Evolutionary conservation across 2,329 filamentous ascomycete genomes (phyloP).

Genomic region (Colletotrichum brevisporum): DNA sequence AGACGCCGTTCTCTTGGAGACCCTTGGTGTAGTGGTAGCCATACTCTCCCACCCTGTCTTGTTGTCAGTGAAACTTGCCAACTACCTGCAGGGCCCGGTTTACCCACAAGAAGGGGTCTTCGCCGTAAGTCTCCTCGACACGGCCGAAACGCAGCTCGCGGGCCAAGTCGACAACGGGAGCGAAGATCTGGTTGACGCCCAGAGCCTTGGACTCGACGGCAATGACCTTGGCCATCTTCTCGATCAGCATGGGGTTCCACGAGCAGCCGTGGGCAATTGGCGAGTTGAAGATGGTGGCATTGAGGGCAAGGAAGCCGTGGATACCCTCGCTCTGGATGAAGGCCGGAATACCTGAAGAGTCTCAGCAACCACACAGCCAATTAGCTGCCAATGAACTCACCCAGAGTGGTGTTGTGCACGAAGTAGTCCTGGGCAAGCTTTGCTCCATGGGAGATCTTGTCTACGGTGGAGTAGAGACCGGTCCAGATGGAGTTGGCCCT

Average conservation of each 20-base stretch:
- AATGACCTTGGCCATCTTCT: slow-evolving; percentile 77
- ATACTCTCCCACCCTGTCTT: slow-evolving; percentile 70
- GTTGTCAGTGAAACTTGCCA: not conserved
- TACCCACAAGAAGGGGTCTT: slow-evolving; percentile 74
- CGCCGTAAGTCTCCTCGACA: slow-evolving; percentile 81
- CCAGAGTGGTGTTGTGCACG: slow-evolving; percentile 59
- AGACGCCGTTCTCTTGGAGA: slow-evolving; percentile 75
- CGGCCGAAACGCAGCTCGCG: slow-evolving; percentile 79
- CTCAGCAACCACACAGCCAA: slow-evolving; percentile 46
- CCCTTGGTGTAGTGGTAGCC: slow-evolving; percentile 71
- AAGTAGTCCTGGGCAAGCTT: slow-evolving; percentile 79
- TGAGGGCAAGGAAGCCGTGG: slow-evolving; percentile 79
- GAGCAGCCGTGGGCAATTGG: slow-evolving; percentile 81
- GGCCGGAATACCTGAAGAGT: slow-evolving; percentile 78
- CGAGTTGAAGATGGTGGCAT: slow-evolving; percentile 85
- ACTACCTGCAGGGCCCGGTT: not conserved
- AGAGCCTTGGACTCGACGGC: slow-evolving; percentile 76
- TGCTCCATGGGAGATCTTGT: slow-evolving; percentile 74
- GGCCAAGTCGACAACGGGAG: slow-evolving; percentile 78
- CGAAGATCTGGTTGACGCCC: slow-evolving; percentile 81
- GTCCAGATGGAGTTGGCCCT: slow-evolving; percentile 81
- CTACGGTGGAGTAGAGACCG: slow-evolving; percentile 75
- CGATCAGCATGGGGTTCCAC: slow-evolving; percentile 75
- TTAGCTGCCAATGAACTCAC: slow-evolving; percentile 40
- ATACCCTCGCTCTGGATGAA: slow-evolving; percentile 82